Evolutionary conservation across 2,329 filamentous ascomycete species (phyloP), one percentile per base, ranked within the genome.

Genomic region (Calonectria pauciramosa): DNA sequence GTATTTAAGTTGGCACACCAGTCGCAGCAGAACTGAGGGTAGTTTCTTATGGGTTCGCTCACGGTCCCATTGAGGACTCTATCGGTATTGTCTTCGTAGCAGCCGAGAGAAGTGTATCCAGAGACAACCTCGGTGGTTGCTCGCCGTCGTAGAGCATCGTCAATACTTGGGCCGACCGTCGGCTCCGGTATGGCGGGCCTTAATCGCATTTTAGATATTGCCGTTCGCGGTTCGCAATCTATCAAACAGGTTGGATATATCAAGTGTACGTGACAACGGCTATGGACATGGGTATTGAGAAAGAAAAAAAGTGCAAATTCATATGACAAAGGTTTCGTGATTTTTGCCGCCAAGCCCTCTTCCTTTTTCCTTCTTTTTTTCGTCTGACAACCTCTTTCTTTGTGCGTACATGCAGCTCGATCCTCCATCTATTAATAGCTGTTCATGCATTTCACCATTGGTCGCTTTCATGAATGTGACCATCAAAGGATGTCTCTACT

Each of bases 11-110:
- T 68, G 36, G 41, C 36, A 14, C 66, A 68, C 66, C 66, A 68
- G 36, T 60, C 66, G 52, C 66, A 68, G 14, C 66, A 68, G 20
- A 36, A 68, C n/a, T 68, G 51, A 5, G 66, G 66, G 20, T 59
- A 34, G 10, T 63, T 52, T 20, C 56, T 63, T 9, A 23, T 18
- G 13, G 41, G 41, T 1, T 26, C 18, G 5, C 14, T 63, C 11
- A 4, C 2, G 14, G 20, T 64, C 5, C 41, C 41, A 2, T 60
- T 38, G 34, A 70, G 56, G 20, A 63, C 34, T 41, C 30, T 41
- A 7, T 41, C 56, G n/a, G 2, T 28, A 2, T 36, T 26, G 34
- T 60, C 56, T 16, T 26, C 11, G 26, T 60, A 60, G 34, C 56
- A 60, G 34, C 56, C 56, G 13, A 60, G 34, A n/a, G 56, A 60